Conservation (phyloP, 441 rosid species). For the Adansonia rubrostipa region DNA sequence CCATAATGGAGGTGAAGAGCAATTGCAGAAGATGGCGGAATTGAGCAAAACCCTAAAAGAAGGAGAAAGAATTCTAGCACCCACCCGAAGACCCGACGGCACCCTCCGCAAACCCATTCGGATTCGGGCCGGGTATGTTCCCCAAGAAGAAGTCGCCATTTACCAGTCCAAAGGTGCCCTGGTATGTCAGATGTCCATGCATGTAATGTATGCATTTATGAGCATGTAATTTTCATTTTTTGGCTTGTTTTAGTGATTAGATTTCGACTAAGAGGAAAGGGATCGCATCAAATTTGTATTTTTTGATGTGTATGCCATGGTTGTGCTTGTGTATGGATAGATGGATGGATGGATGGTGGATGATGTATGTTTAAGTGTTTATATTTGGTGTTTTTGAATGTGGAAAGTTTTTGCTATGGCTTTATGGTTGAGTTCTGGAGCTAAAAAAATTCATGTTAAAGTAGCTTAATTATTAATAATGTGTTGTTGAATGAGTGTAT, state of each 20-base stretch:
- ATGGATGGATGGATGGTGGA: background rate
- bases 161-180: slow-evolving; percentile 86
- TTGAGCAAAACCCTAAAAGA: slow-evolving; percentile 88
- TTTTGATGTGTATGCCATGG: background rate
- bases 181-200: slow-evolving; percentile 46
- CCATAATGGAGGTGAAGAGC: slow-evolving; percentile 56
- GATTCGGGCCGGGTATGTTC: slow-evolving; percentile 83
- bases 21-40: slow-evolving; percentile 62
- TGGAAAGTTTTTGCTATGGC: background rate
- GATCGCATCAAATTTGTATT: background rate
- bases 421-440: slow-evolving; percentile 3
- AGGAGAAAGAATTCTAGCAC: slow-evolving; percentile 87
- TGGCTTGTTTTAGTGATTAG: background rate
- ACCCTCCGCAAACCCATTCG: slow-evolving; percentile 80
- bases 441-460: slow-evolving; percentile 6
- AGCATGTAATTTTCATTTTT: background rate
- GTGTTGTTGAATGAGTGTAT: background rate
- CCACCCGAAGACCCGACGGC: slow-evolving; percentile 87
- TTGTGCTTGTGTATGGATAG: background rate
- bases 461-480: background rate
- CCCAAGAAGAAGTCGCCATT: slow-evolving; percentile 90
- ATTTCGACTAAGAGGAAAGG: background rate
- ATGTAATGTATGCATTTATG: background rate
- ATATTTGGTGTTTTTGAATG: background rate
- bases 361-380: background rate